phyloP scores from a whole-genome alignment of 2,329 filamentous ascomycete species.

The Penicillium occitanis region DNA sequence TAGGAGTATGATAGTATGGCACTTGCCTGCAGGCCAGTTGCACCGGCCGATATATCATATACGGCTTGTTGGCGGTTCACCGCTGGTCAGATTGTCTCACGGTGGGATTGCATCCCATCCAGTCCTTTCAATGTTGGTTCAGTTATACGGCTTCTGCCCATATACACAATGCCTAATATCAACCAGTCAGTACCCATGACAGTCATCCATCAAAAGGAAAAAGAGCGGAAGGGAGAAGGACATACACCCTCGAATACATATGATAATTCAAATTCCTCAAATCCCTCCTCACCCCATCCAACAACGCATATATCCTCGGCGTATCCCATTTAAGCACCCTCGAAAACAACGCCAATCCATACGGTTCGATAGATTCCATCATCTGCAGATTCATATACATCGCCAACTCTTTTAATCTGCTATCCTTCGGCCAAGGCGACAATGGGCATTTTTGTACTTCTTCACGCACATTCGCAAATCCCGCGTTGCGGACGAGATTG shows the following conservation, averaged over 20 bases:
- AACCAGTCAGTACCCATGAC: background rate
- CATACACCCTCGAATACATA: conserved; percentile 21
- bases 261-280: conserved; percentile 22
- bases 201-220: background rate
- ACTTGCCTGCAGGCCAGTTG: background rate
- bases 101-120: background rate
- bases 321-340: conserved; percentile 30
- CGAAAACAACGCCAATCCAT: conserved; percentile 29
- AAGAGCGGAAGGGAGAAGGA: background rate
- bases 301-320: conserved; percentile 12
- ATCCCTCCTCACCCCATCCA: conserved; percentile 13
- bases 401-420: conserved; percentile 24
- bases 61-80: background rate
- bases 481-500: conserved; percentile 48
- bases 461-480: conserved; percentile 53
- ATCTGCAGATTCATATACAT: conserved; percentile 25
- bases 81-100: background rate
- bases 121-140: conserved; percentile 27
- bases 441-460: conserved; percentile 42
- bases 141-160: conserved; percentile 20
- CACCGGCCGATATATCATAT: background rate
- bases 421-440: conserved; percentile 33
- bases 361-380: conserved; percentile 28
- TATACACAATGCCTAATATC: conserved; percentile 20
- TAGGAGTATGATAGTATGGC: background rate